Percentiles rank a stretch among this genome's conserved stretches.
Evolutionary conservation across 805 yeast genomes (phyloP).

Genomic region (Yarrowia porcina): DNA sequence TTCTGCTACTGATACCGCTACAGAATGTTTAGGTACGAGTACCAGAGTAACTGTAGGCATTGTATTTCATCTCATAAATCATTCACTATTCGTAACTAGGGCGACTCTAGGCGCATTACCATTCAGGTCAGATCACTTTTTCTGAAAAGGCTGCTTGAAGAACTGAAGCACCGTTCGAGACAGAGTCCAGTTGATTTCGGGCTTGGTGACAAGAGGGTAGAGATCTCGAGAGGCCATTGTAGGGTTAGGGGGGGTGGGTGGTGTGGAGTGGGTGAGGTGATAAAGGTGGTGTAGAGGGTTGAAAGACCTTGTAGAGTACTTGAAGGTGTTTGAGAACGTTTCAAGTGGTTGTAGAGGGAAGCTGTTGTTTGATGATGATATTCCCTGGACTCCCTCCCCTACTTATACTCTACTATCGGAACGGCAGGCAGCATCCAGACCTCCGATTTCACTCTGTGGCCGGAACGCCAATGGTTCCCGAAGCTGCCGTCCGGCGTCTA

Average conservation of each 20-base stretch:
- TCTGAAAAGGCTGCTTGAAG: constrained; percentile 2
- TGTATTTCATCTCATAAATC: not conserved
- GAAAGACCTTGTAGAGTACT: no score
- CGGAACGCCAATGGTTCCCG: not conserved
- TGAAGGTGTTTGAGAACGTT: no score
- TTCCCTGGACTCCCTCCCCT: not conserved
- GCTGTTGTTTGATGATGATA: no score
- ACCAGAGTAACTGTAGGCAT: no score
- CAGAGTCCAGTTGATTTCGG: not conserved
- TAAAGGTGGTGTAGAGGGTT: not conserved
- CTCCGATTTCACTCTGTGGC: not conserved
- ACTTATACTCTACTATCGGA: not conserved
- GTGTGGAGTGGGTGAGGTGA: not conserved
- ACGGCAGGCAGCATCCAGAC: no score
- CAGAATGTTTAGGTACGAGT: no score
- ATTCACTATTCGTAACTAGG: not conserved
- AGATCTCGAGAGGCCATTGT: constrained; percentile 10
- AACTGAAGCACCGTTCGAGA: not conserved
- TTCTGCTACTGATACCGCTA: no score
- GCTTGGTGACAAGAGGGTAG: constrained; percentile 9
- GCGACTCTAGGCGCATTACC: no score
- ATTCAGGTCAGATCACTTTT: no score
- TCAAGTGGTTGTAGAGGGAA: not conserved
- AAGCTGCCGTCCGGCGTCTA: not conserved
- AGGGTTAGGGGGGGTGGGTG: no score